Base-by-base conservation (phyloP, 441 rosid genomes). In the Theobroma grandiflorum region DNA sequence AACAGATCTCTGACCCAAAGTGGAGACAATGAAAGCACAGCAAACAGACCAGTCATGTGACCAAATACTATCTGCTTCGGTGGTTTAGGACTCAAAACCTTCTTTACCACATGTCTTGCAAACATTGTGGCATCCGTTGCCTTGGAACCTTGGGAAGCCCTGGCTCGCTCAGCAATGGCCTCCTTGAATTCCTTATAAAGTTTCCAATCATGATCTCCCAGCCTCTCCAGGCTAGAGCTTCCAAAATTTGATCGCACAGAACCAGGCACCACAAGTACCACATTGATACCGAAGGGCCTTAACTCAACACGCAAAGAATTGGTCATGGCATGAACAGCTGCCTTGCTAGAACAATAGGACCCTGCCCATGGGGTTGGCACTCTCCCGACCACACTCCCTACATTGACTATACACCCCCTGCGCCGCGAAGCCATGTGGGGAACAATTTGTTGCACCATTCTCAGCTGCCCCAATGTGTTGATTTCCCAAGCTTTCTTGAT, bases 301-400 rank as follows among this genome's bases (percentile, higher is more conserved):
- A 92, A 70, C 64, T 92, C 96, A 8, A 92, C 82, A 0, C 94
- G 82, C 47, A 92, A 69, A 0, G 88, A 57, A 40, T 87, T 38
- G 2, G 94, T 81, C 79, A 89, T 82, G 72, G 93, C 90, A 57
- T 88, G 93, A n/a, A 85, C 89, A 0, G 90, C 87, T 2, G 96
- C 94, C 79, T 92, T 88, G 79, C 90, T 89, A 22, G 91, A 83
- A 45, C 92, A 87, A 58, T 91, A 90, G 0, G 95, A 89, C 63
- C 95, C 95, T 22, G 90, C 90, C 91, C 91, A 89, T 31, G 95
- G 95, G 1, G 91, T 87, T 4, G 93, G 83, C 8, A 84, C 93
- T 43, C 26, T 83, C 62, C 94, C 93, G 0, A 82, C 92, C 4
- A 91, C 91, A 37, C 90, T 92, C 53, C 91, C 92, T 47, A 89